These are phyloP conservation scores for Corchorus capsularis DNA, from an alignment of 345 rosid species.

Conservation along the genomic window DNA sequence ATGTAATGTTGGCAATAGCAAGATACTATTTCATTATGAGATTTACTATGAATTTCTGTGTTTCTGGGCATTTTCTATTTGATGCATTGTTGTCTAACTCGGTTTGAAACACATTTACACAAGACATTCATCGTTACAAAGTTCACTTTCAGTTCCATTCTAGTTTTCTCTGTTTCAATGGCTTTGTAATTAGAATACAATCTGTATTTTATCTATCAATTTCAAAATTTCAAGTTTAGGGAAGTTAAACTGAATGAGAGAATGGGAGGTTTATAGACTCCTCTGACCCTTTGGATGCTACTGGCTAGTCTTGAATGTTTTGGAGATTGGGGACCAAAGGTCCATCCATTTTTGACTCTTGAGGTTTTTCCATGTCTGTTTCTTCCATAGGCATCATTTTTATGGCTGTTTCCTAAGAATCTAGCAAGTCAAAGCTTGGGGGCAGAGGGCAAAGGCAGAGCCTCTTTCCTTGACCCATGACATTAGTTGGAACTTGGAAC, in stretches of 20 bases:
- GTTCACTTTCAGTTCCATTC: background rate
- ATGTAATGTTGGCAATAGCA: constrained; percentile 1
- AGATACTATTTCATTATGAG: background rate
- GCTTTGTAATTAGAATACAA: background rate
- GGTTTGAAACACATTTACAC: background rate
- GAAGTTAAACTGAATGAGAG: too few species aligned
- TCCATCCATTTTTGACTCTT: too few species aligned
- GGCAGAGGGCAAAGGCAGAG: background rate
- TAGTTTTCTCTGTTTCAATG: background rate
- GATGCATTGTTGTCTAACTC: background rate
- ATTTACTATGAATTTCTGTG: background rate
- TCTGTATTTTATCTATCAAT: too few species aligned
- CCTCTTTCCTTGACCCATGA: background rate
- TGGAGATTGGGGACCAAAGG: too few species aligned
- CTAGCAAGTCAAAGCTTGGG: background rate
- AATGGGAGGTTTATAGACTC: too few species aligned
- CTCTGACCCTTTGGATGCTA: too few species aligned
- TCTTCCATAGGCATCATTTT: too few species aligned
- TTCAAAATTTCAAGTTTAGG: too few species aligned
- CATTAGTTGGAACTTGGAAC: too few species aligned
- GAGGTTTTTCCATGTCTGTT: too few species aligned
- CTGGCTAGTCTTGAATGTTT: too few species aligned
- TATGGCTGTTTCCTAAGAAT: too few species aligned
- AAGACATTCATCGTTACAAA: background rate
- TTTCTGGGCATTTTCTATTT: background rate